Conservation (phyloP, 805 yeast species). For the Saccharomycopsis selenospora region DNA sequence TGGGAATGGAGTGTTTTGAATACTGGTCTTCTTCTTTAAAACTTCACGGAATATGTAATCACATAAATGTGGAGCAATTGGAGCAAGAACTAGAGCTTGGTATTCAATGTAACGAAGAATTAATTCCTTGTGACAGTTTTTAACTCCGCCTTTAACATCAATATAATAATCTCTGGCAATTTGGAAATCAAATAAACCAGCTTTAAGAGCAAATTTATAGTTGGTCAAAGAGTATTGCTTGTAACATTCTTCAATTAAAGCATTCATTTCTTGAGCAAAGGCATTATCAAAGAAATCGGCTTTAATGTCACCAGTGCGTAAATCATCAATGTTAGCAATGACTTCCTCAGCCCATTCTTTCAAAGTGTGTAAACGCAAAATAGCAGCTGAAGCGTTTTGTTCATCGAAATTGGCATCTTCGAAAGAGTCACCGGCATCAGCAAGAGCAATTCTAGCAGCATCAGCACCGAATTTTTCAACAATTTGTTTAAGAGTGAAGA, state of each 20-base stretch:
- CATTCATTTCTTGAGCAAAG: constrained; percentile 90
- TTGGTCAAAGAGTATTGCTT: constrained; percentile 63
- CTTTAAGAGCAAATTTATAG: constrained; percentile 84
- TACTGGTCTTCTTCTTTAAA: constrained; percentile 48
- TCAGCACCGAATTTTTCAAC: constrained; percentile 93
- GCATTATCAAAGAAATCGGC: constrained; percentile 76
- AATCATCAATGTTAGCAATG: constrained; percentile 40
- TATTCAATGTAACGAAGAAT: constrained; percentile 75
- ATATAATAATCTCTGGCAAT: constrained; percentile 94
- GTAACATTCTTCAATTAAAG: constrained; percentile 65
- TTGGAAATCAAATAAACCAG: constrained; percentile 90
- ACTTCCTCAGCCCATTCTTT: constrained; percentile 94
- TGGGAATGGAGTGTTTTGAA: constrained; percentile 78
- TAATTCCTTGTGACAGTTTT: constrained; percentile 74
- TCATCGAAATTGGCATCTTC: constrained; percentile 99
- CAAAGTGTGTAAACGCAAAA: constrained; percentile 81
- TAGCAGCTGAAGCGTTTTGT: constrained; percentile 93
- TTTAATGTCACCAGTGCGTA: constrained; percentile 45
- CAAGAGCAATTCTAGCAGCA: constrained; percentile 93
- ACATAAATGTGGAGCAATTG: constrained; percentile 93
- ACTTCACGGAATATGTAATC: constrained; percentile 85
- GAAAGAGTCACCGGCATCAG: constrained; percentile 96
- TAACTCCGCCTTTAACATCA: constrained; percentile 47
- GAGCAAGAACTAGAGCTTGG: constrained; percentile 79
- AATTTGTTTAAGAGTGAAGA: constrained; percentile 80